Evolutionary conservation across 2,329 filamentous ascomycete species (phyloP).

Genomic region (Penicillium brevicompactum): DNA sequence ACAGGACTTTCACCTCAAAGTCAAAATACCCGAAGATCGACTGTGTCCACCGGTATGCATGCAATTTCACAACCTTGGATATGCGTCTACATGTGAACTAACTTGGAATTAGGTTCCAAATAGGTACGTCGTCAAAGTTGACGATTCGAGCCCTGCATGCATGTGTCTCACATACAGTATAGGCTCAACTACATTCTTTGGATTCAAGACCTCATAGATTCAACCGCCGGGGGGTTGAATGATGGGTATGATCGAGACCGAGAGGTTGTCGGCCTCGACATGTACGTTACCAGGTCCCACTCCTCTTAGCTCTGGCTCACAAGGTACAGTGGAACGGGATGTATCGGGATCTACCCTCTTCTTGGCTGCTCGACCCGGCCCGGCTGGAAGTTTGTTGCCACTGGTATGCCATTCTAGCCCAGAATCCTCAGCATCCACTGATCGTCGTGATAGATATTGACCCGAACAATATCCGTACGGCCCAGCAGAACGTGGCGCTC

Average conservation of each 20-base stretch:
- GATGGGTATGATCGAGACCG: conserved; percentile 57
- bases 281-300: conserved; percentile 47
- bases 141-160: not conserved
- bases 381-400: conserved; percentile 72
- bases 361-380: conserved; percentile 70
- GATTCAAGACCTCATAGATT: conserved; percentile 80
- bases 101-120: conserved; percentile 44
- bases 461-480: conserved; percentile 65
- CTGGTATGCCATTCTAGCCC: conserved; percentile 45
- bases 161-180: conserved; percentile 12
- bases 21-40: conserved; percentile 74
- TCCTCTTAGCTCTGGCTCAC: conserved; percentile 15
- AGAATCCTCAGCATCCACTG: not conserved
- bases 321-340: conserved; percentile 70
- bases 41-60: conserved; percentile 77
- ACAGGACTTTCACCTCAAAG: conserved; percentile 70
- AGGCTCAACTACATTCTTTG: conserved; percentile 89
- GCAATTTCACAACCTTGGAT: not conserved
- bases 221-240: conserved; percentile 53
- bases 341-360: conserved; percentile 88
- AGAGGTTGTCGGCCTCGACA: conserved; percentile 72
- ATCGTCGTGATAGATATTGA: conserved; percentile 67
- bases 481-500: conserved; percentile 64
- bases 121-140: conserved; percentile 35
- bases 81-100: not conserved